Base-by-base conservation (phyloP, 2,329 filamentous ascomycete species). In the Chalaropsis ovoidea region DNA sequence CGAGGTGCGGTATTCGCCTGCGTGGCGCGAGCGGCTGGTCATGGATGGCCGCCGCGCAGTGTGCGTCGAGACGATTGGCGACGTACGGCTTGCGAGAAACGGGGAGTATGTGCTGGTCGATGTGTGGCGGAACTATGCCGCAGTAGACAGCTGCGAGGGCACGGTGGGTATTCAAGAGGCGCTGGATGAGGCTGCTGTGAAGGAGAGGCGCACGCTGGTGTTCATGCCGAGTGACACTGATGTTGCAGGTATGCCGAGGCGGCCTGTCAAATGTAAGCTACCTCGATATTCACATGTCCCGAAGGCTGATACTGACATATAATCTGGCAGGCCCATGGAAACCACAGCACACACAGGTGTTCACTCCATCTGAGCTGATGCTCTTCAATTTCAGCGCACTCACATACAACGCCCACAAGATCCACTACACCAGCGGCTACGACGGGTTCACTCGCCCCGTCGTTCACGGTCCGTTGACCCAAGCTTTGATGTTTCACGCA, bases 301-400 rank as follows among this genome's bases (percentile, higher is more conserved):
- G 42, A 13, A 13, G 52, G 27, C 13, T 11, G 35, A 41, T 31
- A 63, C 47, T 41, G 27, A 65, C 2, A 22, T 13, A 13, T 65
- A 63, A 19, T 61, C 58, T 15, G 15, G 31, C 4, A 61, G 58
- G 45, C 43, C 62, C 54, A 10, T 63, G 67, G 42, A 65, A 39
- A 42, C 62, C 65, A 6, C 15, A 31, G 19, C 22, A 41, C 45
- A 42, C 31, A 13, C 52, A 88, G 70, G 76, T 77, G 0, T 76
- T 96, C 27, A 81, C 76, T 0, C 90, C 91, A 0, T 86, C 86
- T 1, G 79, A 82, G 2, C 78, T 82, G 3, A 82, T 96, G 3
- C 84, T 99, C 64, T 96, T 95, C 77, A 85, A 92, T 67, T 97
- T 93, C 78, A 94, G 88, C 22, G 91, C 91, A 0, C 82, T 99